Percentiles rank a stretch among this genome's conserved stretches.
phyloP scores from a whole-genome alignment of 1,284 basidiomycete species.

The Athelia sp. region DNA sequence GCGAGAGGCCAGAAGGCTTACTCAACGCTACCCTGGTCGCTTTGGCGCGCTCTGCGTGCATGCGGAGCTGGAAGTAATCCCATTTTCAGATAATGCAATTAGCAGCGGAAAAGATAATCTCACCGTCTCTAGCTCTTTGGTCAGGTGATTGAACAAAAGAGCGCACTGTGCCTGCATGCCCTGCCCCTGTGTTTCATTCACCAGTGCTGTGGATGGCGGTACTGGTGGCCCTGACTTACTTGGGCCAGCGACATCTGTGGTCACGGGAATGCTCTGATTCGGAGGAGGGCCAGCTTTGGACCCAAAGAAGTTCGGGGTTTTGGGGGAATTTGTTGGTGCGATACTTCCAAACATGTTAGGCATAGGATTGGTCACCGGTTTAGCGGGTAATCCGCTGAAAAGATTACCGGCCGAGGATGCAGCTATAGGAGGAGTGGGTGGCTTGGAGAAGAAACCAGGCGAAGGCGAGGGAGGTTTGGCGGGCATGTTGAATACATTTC shows the following conservation, averaged over 20 bases:
- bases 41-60: constrained; percentile 28
- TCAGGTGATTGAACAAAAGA: constrained; percentile 36
- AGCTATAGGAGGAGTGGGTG: constrained; percentile 5
- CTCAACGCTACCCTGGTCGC: constrained; percentile 26
- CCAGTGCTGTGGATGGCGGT: too few relatives aligned
- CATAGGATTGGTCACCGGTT: too few relatives aligned
- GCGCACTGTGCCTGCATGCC: constrained; percentile 62
- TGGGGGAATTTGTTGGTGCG: too few relatives aligned
- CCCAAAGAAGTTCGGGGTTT: too few relatives aligned
- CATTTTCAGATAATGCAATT: constrained; percentile 6
- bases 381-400: too few relatives aligned
- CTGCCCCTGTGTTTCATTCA: constrained; percentile 31
- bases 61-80: constrained; percentile 33
- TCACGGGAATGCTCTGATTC: constrained; percentile 1
- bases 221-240: too few relatives aligned
- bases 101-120: constrained; percentile 13
- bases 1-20: constrained; percentile 32
- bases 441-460: constrained; percentile 10
- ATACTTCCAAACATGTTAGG: too few relatives aligned
- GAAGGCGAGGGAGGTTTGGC: too few relatives aligned
- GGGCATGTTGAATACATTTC: too few relatives aligned
- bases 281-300: too few relatives aligned
- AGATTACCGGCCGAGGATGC: constrained; percentile 1
- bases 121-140: constrained; percentile 51
- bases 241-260: too few relatives aligned